Conservation (phyloP, 352 stramenopile species). For the Globisporangium parvum region DNA sequence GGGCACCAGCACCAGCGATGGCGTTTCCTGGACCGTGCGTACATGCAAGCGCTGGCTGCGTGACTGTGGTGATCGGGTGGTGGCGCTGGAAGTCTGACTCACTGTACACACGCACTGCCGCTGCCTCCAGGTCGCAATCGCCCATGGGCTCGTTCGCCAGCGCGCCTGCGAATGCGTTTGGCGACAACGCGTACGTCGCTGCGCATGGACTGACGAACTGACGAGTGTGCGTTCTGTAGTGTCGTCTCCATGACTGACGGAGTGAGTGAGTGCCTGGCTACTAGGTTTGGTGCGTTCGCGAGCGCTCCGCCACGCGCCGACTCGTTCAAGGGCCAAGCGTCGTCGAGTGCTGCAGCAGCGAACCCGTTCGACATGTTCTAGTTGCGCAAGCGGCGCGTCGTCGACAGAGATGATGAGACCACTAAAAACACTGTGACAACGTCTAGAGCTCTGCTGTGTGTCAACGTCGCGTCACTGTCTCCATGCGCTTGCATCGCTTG, state of each 20-base stretch:
- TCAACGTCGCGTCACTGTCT: too few species aligned
- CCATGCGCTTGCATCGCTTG: too few species aligned
- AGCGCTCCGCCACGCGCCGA: constrained; percentile 27
- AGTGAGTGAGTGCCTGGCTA: too few species aligned
- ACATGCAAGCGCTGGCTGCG: not conserved
- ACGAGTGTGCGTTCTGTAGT: too few species aligned
- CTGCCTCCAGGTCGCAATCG: constrained; percentile 14
- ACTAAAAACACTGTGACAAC: not conserved
- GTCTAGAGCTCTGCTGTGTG: too few species aligned
- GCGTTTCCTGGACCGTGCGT: constrained; percentile 9
- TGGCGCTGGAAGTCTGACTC: not conserved
- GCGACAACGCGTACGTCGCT: constrained; percentile 35
- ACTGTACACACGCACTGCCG: not conserved
- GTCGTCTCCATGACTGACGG: not conserved
- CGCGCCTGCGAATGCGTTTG: constrained; percentile 20
- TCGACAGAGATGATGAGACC: not conserved
- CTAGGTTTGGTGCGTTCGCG: constrained; percentile 29
- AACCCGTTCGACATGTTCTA: constrained; percentile 87
- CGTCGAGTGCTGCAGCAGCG: constrained; percentile 25
- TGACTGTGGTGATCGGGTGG: not conserved
- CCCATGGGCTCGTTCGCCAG: constrained; percentile 36
- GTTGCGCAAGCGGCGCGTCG: constrained; percentile 4
- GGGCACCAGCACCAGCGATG: not conserved
- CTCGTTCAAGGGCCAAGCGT: constrained; percentile 17
- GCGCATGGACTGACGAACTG: not conserved